Base-by-base conservation (phyloP, 345 rosid species). In the Leavenworthia alabamica region DNA sequence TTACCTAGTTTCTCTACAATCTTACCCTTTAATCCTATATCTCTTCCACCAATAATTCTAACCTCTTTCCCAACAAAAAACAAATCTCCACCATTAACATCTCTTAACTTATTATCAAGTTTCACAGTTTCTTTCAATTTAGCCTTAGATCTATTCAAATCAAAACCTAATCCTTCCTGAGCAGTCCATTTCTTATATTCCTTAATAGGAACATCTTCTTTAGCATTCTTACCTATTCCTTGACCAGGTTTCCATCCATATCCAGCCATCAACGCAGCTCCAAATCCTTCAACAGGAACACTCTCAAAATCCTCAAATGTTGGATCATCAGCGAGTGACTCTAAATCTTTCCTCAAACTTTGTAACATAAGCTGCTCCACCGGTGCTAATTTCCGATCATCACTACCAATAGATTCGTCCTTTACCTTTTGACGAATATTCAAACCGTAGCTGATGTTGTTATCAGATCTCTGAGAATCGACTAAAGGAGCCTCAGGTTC, bases 201-300 rank as follows among this genome's bases (percentile, higher is more conserved):
- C 71, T 74, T 82, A 12, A 79, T 73, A 61, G 81, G 45, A 48
- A 89, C 86, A 73, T 92, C 92, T 7, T 76, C 88, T 70, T 83
- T 85, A 16, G 84, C 75, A 8, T 87, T 89, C 67, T 70, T 85
- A 39, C 99, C 99, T 39, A 93, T 79, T 4, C 97, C 97, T 26
- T 71, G 68, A 2, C 98, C 95, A 50, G 90, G 92, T 6, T 71
- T 64, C 96, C 96, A 92, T 0, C 98, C 98, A 40, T 89, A 89
- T 0, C 96, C 98, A 61, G 82, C 80, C 11, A 92, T 81, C 73
- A 86, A 53, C 0, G 96, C 89, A 17, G 77, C 81, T 0, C 84
- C 95, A 31, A 79, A 92, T 1, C 72, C 92, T 63, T 89, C 96
- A 1, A 92, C 92, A 0, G 98, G 86, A 66, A 85, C 72, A 22